phyloP scores from a whole-genome alignment of 208 protist species.

The Leptomonas seymouri region DNA sequence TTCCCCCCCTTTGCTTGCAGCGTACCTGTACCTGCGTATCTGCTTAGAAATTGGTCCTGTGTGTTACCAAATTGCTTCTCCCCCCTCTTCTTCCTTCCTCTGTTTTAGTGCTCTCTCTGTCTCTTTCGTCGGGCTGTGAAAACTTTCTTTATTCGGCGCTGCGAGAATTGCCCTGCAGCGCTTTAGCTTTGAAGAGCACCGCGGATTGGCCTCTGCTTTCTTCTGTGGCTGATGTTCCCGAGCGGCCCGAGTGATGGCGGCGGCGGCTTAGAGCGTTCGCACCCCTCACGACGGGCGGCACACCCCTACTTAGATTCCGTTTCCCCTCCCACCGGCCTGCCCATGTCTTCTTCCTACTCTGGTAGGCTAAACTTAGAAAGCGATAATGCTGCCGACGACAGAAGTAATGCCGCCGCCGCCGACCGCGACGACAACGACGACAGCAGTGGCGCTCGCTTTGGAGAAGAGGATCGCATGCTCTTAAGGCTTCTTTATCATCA shows the following conservation, averaged over 20 bases:
- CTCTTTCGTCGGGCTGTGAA: no score
- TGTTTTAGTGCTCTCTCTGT: no score
- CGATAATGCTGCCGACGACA: background rate
- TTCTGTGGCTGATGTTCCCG: conserved; percentile 14
- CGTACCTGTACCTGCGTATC: background rate
- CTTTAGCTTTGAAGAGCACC: no score
- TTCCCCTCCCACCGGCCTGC: background rate
- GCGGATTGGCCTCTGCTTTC: background rate
- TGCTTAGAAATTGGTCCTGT: background rate
- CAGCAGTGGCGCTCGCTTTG: conserved; percentile 31
- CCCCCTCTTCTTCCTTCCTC: background rate
- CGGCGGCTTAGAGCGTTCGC: conserved; percentile 8
- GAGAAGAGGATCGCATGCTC: conserved; percentile 73
- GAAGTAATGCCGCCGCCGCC: background rate
- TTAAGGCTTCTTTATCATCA: conserved; percentile 82
- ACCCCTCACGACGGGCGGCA: background rate
- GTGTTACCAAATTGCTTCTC: background rate
- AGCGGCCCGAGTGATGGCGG: conserved; percentile 4
- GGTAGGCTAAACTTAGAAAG: background rate
- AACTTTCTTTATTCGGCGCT: no score
- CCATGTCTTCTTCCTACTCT: conserved; percentile 9
- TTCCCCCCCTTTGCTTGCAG: background rate
- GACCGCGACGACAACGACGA: background rate
- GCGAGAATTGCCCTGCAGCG: no score
- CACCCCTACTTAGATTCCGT: conserved; percentile 24